phyloP scores from a whole-genome alignment of 2,329 filamentous ascomycete species.

The Grosmannia penicillata region DNA sequence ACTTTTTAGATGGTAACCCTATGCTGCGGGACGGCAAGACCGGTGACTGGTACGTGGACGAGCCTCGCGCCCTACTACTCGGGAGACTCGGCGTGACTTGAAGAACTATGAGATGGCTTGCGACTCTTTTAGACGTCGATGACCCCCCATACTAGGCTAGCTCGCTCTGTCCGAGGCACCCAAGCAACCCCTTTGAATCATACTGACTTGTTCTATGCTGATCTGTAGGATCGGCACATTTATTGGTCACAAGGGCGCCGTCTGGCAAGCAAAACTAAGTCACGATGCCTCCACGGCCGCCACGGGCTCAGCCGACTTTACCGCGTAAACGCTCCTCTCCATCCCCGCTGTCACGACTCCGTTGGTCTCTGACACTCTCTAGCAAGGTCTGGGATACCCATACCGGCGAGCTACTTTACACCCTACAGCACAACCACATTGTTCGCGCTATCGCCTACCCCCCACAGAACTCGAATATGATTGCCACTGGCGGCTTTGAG shows the following conservation, averaged over 20 bases:
- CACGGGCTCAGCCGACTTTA: conserved; percentile 92
- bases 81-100: too few relatives aligned
- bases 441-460: conserved; percentile 88
- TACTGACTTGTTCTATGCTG: conserved; percentile 41
- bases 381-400: conserved; percentile 97
- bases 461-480: conserved; percentile 62
- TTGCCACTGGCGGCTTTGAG: conserved; percentile 89
- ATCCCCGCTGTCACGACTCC: neutral
- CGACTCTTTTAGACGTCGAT: too few relatives aligned
- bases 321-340: conserved; percentile 45
- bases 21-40: conserved; percentile 96
- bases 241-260: conserved; percentile 93
- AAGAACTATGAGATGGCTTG: too few relatives aligned
- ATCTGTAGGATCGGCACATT: conserved; percentile 99
- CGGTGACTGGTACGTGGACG: conserved; percentile 60
- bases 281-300: conserved; percentile 78
- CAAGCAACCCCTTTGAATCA: neutral
- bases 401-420: conserved; percentile 76
- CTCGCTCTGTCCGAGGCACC: too few relatives aligned
- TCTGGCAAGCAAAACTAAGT: conserved; percentile 89
- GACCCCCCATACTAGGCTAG: too few relatives aligned
- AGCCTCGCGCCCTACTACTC: too few relatives aligned
- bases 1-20: conserved; percentile 70
- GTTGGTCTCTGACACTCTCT: neutral
- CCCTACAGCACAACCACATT: conserved; percentile 85